Percentiles rank a stretch among this genome's conserved stretches.
Evolutionary conservation across 1,284 basidiomycete genomes (phyloP).

Genomic region (Trametes sp.): DNA sequence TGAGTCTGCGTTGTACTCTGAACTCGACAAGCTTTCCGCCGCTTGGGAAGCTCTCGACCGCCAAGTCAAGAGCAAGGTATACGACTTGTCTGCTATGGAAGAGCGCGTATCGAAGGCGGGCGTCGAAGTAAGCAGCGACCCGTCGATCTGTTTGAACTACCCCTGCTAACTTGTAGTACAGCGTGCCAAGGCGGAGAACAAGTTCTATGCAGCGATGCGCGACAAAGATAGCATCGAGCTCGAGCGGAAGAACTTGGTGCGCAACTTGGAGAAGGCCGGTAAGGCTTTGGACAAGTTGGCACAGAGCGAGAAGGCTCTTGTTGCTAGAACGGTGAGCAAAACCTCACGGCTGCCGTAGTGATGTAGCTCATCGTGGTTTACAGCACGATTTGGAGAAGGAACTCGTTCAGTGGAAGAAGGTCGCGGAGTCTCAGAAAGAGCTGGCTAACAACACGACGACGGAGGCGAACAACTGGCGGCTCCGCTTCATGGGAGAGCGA

Average conservation of each 20-base stretch:
- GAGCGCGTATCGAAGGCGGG: slow-evolving; percentile 71
- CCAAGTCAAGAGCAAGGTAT: slow-evolving; percentile 86
- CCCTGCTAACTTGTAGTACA: slow-evolving; percentile 38
- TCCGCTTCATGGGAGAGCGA: slow-evolving; percentile 47
- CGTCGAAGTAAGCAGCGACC: slow-evolving; percentile 62
- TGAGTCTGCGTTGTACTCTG: slow-evolving; percentile 82
- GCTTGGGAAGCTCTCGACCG: slow-evolving; percentile 90
- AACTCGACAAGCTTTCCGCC: slow-evolving; percentile 86
- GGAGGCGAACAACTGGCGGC: slow-evolving; percentile 44
- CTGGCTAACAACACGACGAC: slow-evolving; percentile 42
- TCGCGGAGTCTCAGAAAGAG: slow-evolving; percentile 50
- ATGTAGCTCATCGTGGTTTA: not conserved
- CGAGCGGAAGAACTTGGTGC: slow-evolving; percentile 75
- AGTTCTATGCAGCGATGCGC: slow-evolving; percentile 91
- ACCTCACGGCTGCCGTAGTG: not conserved
- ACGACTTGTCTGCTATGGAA: slow-evolving; percentile 81
- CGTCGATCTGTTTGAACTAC: not conserved
- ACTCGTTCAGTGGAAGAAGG: slow-evolving; percentile 51
- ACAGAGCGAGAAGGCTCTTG: slow-evolving; percentile 65
- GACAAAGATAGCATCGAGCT: slow-evolving; percentile 85
- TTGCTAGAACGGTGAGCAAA: slow-evolving; percentile 20
- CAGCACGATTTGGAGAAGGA: slow-evolving; percentile 62
- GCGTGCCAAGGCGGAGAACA: slow-evolving; percentile 96
- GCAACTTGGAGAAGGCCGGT: slow-evolving; percentile 80
- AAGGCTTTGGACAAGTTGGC: slow-evolving; percentile 77